phyloP scores from a whole-genome alignment of 176 grass and related monocot genomes.

The Typha latifolia region DNA sequence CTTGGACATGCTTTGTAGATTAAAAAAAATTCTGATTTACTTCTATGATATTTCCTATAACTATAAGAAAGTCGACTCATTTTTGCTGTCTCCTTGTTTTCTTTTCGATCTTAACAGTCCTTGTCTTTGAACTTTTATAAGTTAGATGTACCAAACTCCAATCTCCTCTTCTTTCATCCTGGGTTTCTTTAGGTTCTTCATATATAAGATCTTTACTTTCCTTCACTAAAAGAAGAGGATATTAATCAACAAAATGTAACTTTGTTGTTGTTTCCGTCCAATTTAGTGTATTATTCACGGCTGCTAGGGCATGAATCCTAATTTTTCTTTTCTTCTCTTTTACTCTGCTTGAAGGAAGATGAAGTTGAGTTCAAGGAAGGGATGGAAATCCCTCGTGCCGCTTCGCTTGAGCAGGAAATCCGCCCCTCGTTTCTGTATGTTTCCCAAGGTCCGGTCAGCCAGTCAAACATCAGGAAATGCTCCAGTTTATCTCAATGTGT shows the following conservation, averaged over 20 bases:
- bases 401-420: slow-evolving; percentile 62
- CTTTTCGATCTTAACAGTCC: no score
- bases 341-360: slow-evolving; percentile 44
- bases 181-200: background rate
- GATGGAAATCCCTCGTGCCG: slow-evolving; percentile 91
- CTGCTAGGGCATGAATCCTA: background rate
- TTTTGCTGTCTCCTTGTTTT: no score
- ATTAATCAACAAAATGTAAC: background rate
- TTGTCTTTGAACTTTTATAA: no score
- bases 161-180: background rate
- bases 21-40: no score
- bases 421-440: slow-evolving; percentile 57
- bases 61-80: no score
- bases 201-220: background rate
- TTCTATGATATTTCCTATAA: no score
- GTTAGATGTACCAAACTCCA: no score
- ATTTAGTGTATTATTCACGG: background rate
- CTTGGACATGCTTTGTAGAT: no score
- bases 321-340: slow-evolving; percentile 2
- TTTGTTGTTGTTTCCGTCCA: background rate
- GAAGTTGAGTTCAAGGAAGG: slow-evolving; percentile 77
- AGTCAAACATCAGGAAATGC: slow-evolving; percentile 49
- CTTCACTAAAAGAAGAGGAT: background rate
- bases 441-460: slow-evolving; percentile 65
- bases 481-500: slow-evolving; percentile 96